Conservation (phyloP, 2,329 filamentous ascomycete genomes). For the Leptographium radiaticola region DNA sequence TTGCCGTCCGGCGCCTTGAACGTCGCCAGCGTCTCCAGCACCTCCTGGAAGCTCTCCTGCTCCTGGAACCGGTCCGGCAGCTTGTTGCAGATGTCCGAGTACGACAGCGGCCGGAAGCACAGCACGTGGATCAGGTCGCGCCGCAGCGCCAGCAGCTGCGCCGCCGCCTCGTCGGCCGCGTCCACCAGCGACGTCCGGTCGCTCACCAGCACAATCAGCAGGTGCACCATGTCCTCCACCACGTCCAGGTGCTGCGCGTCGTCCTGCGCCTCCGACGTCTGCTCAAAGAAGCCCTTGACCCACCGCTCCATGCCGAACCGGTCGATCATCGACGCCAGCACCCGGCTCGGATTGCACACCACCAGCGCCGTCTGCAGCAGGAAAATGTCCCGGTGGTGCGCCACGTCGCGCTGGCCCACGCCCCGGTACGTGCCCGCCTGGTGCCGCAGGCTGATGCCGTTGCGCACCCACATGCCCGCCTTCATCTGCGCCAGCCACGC, state of each 20-base stretch:
- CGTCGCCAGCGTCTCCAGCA: constrained; percentile 75
- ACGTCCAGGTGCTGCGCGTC: constrained; percentile 82
- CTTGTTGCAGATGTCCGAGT: constrained; percentile 78
- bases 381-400: constrained; percentile 90
- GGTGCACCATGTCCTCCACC: constrained; percentile 88
- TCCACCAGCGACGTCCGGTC: constrained; percentile 70
- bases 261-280: constrained; percentile 62
- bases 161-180: constrained; percentile 44
- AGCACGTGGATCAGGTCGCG: constrained; percentile 87
- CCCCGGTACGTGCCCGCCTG: constrained; percentile 90
- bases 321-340: constrained; percentile 81
- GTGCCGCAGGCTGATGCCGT: constrained; percentile 88
- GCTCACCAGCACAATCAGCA: constrained; percentile 80
- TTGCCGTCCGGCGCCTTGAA: constrained; percentile 87
- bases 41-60: constrained; percentile 71
- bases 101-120: constrained; percentile 92
- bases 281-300: constrained; percentile 71
- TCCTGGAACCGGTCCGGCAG: constrained; percentile 84
- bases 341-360: constrained; percentile 67
- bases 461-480: constrained; percentile 95
- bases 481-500: constrained; percentile 98
- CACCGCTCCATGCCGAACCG: constrained; percentile 80
- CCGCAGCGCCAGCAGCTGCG: constrained; percentile 57
- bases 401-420: constrained; percentile 78
- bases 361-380: constrained; percentile 84